Evolutionary conservation across 352 stramenopile species (phyloP).

Genomic region (Pythium coloratum): DNA sequence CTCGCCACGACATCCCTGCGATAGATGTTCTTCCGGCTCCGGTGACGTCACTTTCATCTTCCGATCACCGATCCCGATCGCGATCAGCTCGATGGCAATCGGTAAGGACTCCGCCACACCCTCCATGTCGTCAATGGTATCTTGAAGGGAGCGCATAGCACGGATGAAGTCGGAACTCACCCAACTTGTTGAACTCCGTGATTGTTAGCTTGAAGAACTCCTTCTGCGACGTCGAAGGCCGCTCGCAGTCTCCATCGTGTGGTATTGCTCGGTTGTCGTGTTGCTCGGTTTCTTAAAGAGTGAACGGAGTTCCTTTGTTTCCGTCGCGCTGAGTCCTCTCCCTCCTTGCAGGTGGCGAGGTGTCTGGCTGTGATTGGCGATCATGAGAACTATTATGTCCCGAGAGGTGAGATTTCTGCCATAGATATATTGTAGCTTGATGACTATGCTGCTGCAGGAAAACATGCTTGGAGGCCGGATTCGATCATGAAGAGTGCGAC

Average conservation of each 20-base stretch:
- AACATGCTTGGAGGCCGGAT: no score
- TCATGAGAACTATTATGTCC: no score
- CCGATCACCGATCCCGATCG: background rate
- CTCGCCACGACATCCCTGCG: background rate
- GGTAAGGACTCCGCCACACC: conserved; percentile 7
- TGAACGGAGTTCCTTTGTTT: background rate
- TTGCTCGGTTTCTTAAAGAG: conserved; percentile 8
- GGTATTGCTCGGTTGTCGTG: background rate
- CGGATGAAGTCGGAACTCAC: conserved; percentile 1
- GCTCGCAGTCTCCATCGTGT: no score
- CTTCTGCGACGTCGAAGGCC: no score
- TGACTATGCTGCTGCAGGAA: no score
- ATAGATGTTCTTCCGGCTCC: conserved; percentile 9
- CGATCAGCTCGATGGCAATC: conserved; percentile 11
- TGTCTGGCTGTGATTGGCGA: no score
- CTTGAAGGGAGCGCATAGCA: conserved; percentile 11
- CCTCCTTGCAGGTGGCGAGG: no score
- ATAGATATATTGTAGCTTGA: no score
- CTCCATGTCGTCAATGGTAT: conserved; percentile 8
- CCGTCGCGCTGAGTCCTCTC: background rate
- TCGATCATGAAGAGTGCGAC: no score
- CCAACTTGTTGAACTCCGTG: no score
- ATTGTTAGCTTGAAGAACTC: no score
- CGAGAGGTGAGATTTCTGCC: no score
- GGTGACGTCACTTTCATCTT: background rate